Base-by-base conservation (phyloP, 192 early-diverging fungal genomes). In the Entophlyctis luteolus region DNA sequence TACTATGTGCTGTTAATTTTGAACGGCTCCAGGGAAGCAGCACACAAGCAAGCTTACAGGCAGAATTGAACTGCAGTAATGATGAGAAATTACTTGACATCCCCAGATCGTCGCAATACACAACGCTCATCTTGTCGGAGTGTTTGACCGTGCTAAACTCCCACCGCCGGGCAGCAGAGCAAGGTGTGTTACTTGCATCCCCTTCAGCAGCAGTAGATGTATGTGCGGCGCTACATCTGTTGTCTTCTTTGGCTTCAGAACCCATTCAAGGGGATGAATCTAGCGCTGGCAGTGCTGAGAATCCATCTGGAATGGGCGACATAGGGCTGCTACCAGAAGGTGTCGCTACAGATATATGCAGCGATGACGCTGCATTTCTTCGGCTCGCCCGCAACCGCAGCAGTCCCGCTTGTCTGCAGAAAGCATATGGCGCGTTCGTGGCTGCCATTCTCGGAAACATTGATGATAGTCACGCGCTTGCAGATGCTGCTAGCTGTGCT, bases 131-230 rank as follows among this genome's bases (percentile, higher is more conserved):
- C 31, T 55, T 81, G 23, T 71, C 56, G 47, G 79, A 81, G 46
- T 74, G 76, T 52, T 60, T 81, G 14, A 81, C 76, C 28, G 56
- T 78, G 23, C 48, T 81, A 23, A 78, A 81, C 59, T 70, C 71
- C 0, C 70, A 81, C 54, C 2, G 69, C 12, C 49, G 52, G 34
- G 29, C 55, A 16, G 68, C 68, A 25, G 37, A 48, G 35, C 56
- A 23, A 37, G 70, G 55, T 10, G 10, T 29, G 33, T 37, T 72
- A 33, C 45, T 59, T 35, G 3, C 25, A 28, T 16, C 59, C 22
- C 14, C 42, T 36, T 6, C 46, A 8, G 23, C 48, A 52, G 65
- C 49, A 4, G 42, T 73, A 22, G 79, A 81, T 50, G 53, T 81
- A 4, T 68, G 74, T 10, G 76, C 73, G 20, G 59, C 73, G 2